phyloP scores from a whole-genome alignment of 768 basidiomycete genomes.

The Tubosaeta sp. region DNA sequence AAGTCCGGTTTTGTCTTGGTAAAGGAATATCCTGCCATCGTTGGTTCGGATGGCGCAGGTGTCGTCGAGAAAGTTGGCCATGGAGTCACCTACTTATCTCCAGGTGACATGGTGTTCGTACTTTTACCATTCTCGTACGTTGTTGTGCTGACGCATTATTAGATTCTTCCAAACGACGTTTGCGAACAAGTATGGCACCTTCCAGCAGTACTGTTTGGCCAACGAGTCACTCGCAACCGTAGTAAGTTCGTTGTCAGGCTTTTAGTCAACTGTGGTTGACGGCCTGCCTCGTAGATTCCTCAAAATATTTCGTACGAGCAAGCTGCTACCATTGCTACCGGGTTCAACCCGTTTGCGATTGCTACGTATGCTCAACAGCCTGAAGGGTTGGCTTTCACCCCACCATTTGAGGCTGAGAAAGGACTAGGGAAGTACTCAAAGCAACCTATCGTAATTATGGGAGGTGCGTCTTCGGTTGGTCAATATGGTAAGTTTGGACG shows the following conservation, averaged over 20 bases:
- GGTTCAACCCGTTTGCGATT: conserved; percentile 30
- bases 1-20: conserved; percentile 14
- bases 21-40: conserved; percentile 33
- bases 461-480: conserved; percentile 36
- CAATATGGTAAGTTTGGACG: conserved; percentile 27
- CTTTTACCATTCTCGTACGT: background rate
- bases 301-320: conserved; percentile 32
- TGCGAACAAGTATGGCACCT: conserved; percentile 8
- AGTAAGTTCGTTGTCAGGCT: background rate
- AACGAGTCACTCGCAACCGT: conserved; percentile 16
- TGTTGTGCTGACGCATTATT: background rate
- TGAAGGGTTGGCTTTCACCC: conserved; percentile 22
- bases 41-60: conserved; percentile 38
- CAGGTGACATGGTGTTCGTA: conserved; percentile 30
- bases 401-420: conserved; percentile 26
- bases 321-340: conserved; percentile 34
- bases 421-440: conserved; percentile 29
- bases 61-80: conserved; percentile 34
- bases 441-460: conserved; percentile 33
- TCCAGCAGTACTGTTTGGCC: conserved; percentile 23
- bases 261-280: background rate
- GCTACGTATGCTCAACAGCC: conserved; percentile 29
- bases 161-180: conserved; percentile 12
- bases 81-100: conserved; percentile 29
- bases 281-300: conserved; percentile 25